phyloP scores from a whole-genome alignment of 768 basidiomycete species.

The Macrolepiota albuminosa region DNA sequence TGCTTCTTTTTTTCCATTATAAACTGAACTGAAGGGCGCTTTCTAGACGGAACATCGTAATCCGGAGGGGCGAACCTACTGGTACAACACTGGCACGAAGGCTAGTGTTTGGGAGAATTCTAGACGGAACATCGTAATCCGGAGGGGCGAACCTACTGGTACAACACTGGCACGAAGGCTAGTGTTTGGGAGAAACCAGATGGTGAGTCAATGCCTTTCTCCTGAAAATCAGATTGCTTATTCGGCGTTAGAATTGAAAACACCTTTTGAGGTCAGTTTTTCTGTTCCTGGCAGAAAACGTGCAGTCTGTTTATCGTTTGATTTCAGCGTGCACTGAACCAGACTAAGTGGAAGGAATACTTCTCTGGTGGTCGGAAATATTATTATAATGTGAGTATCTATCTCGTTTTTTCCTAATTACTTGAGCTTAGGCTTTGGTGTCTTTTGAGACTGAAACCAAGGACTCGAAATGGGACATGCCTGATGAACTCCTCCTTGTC shows the following conservation, averaged over 20 bases:
- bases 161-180: conserved; percentile 81
- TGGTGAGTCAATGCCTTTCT: conserved; percentile 42
- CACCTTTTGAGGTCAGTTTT: conserved; percentile 76
- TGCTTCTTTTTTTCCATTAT: neutral
- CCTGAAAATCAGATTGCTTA: conserved; percentile 3
- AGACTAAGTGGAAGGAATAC: conserved; percentile 97
- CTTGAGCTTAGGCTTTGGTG: conserved; percentile 1
- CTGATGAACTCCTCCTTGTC: conserved; percentile 82
- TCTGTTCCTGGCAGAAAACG: conserved; percentile 4
- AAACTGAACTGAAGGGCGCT: neutral
- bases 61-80: conserved; percentile 96
- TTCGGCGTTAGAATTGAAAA: conserved; percentile 64
- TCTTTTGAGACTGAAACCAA: conserved; percentile 70
- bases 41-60: conserved; percentile 88
- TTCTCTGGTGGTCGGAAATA: conserved; percentile 89
- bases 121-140: no score
- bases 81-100: conserved; percentile 86
- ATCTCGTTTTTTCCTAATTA: neutral
- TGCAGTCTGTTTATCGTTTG: conserved; percentile 11
- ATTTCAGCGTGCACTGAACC: conserved; percentile 73
- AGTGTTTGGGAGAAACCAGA: conserved; percentile 99
- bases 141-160: conserved; percentile 98
- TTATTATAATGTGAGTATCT: conserved; percentile 70
- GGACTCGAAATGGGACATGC: conserved; percentile 98
- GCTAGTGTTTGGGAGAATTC: conserved; percentile 99